A percentile compares a stretch with the other conserved stretches of the same genome.
Conservation (phyloP, 2,329 filamentous ascomycete genomes). For the Monilinia laxa region DNA sequence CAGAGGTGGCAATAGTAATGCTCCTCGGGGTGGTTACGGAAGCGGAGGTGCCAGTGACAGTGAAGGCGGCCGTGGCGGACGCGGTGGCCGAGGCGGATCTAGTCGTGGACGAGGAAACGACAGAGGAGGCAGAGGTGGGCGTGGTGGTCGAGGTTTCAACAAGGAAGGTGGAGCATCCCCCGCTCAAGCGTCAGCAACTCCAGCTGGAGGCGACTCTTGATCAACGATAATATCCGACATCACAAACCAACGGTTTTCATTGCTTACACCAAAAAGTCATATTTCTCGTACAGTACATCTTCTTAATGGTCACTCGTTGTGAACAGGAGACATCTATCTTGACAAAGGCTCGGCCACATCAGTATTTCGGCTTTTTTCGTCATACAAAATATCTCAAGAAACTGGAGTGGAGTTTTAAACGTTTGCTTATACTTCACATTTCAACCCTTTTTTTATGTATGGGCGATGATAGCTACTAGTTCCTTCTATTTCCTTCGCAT, state of each 20-base stretch:
- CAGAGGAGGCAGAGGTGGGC: constrained; percentile 56
- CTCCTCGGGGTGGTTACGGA: constrained; percentile 70
- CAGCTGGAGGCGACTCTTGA: constrained; percentile 40
- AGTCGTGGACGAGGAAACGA: constrained; percentile 55
- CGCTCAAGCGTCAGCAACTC: constrained; percentile 52
- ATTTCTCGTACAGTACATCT: constrained; percentile 39
- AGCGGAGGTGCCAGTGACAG: constrained; percentile 81
- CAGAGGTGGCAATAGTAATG: constrained; percentile 58
- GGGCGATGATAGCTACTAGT: constrained; percentile 39
- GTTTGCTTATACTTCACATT: constrained; percentile 39
- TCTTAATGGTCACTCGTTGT: constrained; percentile 38
- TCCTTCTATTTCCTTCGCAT: constrained; percentile 38
- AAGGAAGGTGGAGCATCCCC: constrained; percentile 51
- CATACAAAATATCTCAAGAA: constrained; percentile 28
- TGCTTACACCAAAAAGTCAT: constrained; percentile 37
- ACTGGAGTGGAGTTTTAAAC: constrained; percentile 37
- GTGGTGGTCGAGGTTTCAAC: constrained; percentile 56
- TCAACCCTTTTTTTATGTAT: constrained; percentile 24
- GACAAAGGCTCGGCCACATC: constrained; percentile 28
- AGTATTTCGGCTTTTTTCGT: constrained; percentile 33
- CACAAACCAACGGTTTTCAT: constrained; percentile 26
- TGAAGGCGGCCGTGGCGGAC: constrained; percentile 55
- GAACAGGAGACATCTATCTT: constrained; percentile 34
- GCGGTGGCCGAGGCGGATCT: constrained; percentile 57
- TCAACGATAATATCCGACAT: constrained; percentile 11